These are phyloP conservation scores for Trichoderma hamatum DNA, from an alignment of 2,329 filamentous ascomycete species.

Conservation along the genomic window DNA sequence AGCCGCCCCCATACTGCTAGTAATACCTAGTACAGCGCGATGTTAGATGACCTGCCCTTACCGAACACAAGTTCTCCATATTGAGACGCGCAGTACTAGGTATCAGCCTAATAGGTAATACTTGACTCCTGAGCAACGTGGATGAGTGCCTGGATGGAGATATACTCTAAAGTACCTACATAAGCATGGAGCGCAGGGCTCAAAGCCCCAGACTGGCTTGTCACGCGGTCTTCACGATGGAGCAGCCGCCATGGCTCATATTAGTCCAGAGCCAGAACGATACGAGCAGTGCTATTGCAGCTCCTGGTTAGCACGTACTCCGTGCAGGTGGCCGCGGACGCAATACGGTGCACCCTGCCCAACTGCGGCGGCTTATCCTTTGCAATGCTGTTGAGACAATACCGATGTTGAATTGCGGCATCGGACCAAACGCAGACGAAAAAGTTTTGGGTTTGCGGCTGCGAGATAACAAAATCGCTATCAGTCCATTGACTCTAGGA, in stretches of 20 bases:
- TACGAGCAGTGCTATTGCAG: neutral
- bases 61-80: neutral
- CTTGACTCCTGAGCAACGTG: slow-evolving; percentile 10
- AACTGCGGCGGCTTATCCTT: neutral
- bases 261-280: neutral
- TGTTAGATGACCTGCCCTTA: slow-evolving; percentile 11
- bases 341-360: slow-evolving; percentile 7
- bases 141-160: neutral
- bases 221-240: slow-evolving; percentile 18
- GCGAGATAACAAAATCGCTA: slow-evolving; percentile 14
- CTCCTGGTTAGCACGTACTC: neutral
- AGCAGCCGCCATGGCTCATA: neutral
- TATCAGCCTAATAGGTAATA: slow-evolving; percentile 19
- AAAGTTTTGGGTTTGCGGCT: neutral
- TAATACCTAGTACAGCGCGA: neutral
- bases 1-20: neutral
- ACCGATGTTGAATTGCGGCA: slow-evolving; percentile 21
- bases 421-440: slow-evolving; percentile 9
- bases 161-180: neutral
- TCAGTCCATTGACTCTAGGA: slow-evolving; percentile 13
- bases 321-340: neutral
- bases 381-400: slow-evolving; percentile 17
- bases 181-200: neutral
- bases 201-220: neutral
- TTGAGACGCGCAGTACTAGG: neutral